Base-by-base conservation (phyloP, 73 alveolate species). In the Breviolum minutum region DNA sequence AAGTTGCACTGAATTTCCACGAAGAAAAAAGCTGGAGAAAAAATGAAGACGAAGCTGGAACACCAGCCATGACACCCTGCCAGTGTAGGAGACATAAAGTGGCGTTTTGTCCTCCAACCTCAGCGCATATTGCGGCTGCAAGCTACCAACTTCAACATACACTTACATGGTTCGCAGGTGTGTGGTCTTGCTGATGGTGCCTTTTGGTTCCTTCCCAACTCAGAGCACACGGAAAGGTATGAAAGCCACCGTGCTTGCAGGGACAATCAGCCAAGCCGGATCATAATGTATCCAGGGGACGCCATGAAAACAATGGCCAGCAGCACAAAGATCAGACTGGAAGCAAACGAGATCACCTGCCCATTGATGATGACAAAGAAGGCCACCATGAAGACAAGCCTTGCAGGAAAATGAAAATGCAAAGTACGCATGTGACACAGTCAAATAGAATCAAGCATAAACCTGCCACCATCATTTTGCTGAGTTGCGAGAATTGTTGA, bases 371-470 rank as follows among this genome's bases (percentile, higher is more conserved):
- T 71, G 64, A 90, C 84, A 62, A 90, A 90, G 88, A 90, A 90
- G 87, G 96, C 96, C 87, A 90, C 76, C 88, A 90, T 90, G 63
- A 71, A 90, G 30, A 90, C 96, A 62, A 90, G 87, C 96, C 96
- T 90, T 8, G 73, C 63, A 30, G 20, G 73, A 20, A 14, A 62
- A 9, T 48, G n/a, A 86, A 26, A 40, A 40, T 0, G 9, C 62
- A 26, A 19, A 11, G 30, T 27, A 60, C 62, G 87, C 30, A 1
- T 69, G 4, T 2, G 80, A 24, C 26, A 20, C 26, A 24, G 17
- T 60, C 17, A 77, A 12, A 17, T 27, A 19, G 87, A 27, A 27
- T 27, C 54, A 40, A 40, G 77, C 77, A 68, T 14, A 2, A 68
- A 17, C n/a, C 77, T 76, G 85, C 54, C 3, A 40, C 64, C 22